These are phyloP conservation scores for Phytophthora cryptogea DNA, from an alignment of 352 stramenopile species.

Conservation along the genomic window DNA sequence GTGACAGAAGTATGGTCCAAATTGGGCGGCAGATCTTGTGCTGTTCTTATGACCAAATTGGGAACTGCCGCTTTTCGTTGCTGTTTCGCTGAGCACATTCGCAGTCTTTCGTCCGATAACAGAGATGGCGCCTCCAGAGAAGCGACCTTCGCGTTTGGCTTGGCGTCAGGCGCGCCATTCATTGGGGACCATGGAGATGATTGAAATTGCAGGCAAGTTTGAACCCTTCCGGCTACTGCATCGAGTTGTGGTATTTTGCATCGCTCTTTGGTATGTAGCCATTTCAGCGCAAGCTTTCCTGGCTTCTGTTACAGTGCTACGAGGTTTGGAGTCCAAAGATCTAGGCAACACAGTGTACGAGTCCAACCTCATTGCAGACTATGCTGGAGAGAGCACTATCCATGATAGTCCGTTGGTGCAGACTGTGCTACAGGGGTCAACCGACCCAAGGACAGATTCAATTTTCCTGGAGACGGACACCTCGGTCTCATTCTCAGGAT, in stretches of 20 bases:
- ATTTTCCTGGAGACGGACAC: constrained; percentile 35
- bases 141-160: too few relatives aligned
- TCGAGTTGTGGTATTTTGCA: constrained; percentile 17
- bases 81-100: too few relatives aligned
- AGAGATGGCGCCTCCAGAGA: too few relatives aligned
- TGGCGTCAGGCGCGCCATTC: too few relatives aligned
- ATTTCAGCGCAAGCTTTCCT: constrained; percentile 23
- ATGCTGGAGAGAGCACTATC: constrained; percentile 27
- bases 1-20: too few relatives aligned
- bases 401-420: constrained; percentile 36
- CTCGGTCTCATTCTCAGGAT: constrained; percentile 12
- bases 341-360: constrained; percentile 16
- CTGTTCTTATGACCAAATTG: too few relatives aligned
- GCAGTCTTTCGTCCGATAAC: too few relatives aligned
- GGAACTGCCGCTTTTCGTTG: too few relatives aligned
- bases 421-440: constrained; percentile 23
- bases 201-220: constrained; percentile 6
- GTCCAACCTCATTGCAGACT: constrained; percentile 31
- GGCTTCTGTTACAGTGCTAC: constrained; percentile 20
- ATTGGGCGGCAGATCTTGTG: too few relatives aligned
- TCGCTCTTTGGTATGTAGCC: constrained; percentile 27
- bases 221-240: constrained; percentile 18
- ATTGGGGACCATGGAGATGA: background rate
- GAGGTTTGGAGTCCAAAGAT: constrained; percentile 24
- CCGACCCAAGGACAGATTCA: constrained; percentile 26